Base-by-base conservation (phyloP, 768 basidiomycete species). In the Leccinum disarticulatum region DNA sequence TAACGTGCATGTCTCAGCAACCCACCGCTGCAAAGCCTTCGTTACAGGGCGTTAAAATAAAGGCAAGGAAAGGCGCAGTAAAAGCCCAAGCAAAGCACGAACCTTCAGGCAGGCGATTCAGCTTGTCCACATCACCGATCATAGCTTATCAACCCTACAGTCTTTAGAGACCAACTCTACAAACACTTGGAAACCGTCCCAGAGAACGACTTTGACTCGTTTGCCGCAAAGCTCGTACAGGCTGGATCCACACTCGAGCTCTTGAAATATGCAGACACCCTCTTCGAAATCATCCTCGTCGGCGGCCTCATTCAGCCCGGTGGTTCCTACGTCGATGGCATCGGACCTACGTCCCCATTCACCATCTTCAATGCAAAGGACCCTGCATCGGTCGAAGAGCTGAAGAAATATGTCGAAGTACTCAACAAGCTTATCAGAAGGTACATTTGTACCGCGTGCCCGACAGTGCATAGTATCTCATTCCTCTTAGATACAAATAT, bases 251-350 rank as follows among this genome's bases (percentile, higher is more conserved):
- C 91, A 52, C 90, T 99, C 74, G 97, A 99, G 77, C 89, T 87
- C 70, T 87, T 95, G 76, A 97, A 97, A 80, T 98, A 98, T 87
- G 91, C 93, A 77, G 95, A 97, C 68, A 83, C 89, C 57, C 87
- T 98, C 68, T 98, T 97, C 77, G 95, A 99, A 78, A 85, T 97
- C 79, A 83, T 98, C 72, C 85, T 99, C 69, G 90, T 95, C 70
- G 96, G 96, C 52, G 93, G 94, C 46, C 88, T 99, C 63, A 86
- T 99, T 68, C 95, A 98, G 76, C 97, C 96, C 19, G 96, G 96
- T 54, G 96, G 96, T 61, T 85, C 80, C 68, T 95, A 91, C 77
- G 68, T 98, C 76, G 94, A 97, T 59, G 92, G 94, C 61, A 87
- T 86, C 52, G 87, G 90, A 22, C 90, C 92, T 30, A 80, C 86